A percentile compares a stretch with the other conserved stretches of the same genome.
Conservation (phyloP, 2,329 filamentous ascomycete species). For the Fusarium annulatum region DNA sequence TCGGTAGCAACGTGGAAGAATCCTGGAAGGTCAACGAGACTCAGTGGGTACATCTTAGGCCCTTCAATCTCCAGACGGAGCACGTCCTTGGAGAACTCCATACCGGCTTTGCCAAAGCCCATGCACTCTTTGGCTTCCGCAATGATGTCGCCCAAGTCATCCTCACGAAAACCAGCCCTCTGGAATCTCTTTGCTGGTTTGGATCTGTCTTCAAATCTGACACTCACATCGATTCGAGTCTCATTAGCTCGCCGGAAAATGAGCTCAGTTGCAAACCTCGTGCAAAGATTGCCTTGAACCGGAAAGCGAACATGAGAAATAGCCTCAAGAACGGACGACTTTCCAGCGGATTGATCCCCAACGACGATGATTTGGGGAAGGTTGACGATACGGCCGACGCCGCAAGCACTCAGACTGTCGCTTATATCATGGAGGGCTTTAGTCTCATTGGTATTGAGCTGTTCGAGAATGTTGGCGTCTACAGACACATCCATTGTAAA, state of each 20-base stretch:
- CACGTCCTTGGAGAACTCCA: constrained; percentile 58
- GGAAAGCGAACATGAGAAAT: constrained; percentile 71
- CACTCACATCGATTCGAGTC: constrained; percentile 55
- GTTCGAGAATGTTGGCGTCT: constrained; percentile 11
- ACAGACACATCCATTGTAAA: constrained; percentile 29
- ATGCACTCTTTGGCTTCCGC: constrained; percentile 62
- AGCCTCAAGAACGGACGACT: constrained; percentile 73
- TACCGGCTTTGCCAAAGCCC: constrained; percentile 50
- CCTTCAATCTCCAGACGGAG: constrained; percentile 59
- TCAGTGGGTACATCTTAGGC: constrained; percentile 58
- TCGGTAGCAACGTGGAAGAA: constrained; percentile 50
- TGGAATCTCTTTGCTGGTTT: constrained; percentile 42
- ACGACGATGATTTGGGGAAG: constrained; percentile 68
- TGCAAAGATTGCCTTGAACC: constrained; percentile 65
- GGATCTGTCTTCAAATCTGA: constrained; percentile 49
- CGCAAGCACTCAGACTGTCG: constrained; percentile 61
- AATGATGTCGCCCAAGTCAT: constrained; percentile 61
- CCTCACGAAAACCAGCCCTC: constrained; percentile 50
- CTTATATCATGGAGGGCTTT: constrained; percentile 64
- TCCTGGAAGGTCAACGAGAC: constrained; percentile 66
- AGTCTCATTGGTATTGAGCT: constrained; percentile 57
- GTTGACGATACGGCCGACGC: constrained; percentile 59
- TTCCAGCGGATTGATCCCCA: constrained; percentile 70
- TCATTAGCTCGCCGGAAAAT: constrained; percentile 58
- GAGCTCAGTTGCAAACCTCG: constrained; percentile 70